Base-by-base conservation (phyloP, 2,329 filamentous ascomycete species). In the Colletotrichum ledebouriae region DNA sequence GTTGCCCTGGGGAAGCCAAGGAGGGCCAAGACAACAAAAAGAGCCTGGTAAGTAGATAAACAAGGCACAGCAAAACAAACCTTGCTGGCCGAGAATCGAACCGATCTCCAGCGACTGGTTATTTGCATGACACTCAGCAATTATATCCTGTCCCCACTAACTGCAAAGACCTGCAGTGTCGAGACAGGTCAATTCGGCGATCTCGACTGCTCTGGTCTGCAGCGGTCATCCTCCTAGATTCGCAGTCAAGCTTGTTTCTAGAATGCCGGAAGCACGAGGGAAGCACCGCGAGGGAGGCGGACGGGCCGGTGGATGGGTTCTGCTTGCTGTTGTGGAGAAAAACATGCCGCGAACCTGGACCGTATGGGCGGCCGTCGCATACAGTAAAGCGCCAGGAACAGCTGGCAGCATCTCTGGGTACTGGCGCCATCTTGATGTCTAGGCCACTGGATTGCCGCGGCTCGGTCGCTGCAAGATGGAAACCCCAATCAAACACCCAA, bases 1-100 rank as follows among this genome's bases (percentile, higher is more conserved):
- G 65, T 68, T 68, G 65, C 65, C 60, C 25, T 65, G 61, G 60
- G 34, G 47, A 68, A 25, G 59, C 59, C 59, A 55, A 62, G 59
- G 55, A 46, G 55, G 53, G 57, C 58, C 58, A 60, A 60, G 49
- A 34, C 59, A 37, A 17, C 25, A 63, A 63, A 47, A 29, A 11
- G 13, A 15, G 34, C 33, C 52, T 55, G 52, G 52, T 55, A 22
- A 22, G 59, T 42, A 50, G 55, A 60, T 46, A 55, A 68, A 68
- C 61, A 65, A 39, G 41, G 44, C 33, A 41, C 34, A 50, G 20
- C 20, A 41, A 17, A 33, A 64, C 42, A 60, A 17, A 42, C 20
- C 47, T 29, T 46, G 29, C 41, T 22, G 62, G 34, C 61, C 42
- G 55, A 65, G 15, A 65, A 59, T 56, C 55, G 53, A 55, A 22